Base-by-base conservation (phyloP, 164 flowering plant genomes). In the Amborella trichopoda region DNA sequence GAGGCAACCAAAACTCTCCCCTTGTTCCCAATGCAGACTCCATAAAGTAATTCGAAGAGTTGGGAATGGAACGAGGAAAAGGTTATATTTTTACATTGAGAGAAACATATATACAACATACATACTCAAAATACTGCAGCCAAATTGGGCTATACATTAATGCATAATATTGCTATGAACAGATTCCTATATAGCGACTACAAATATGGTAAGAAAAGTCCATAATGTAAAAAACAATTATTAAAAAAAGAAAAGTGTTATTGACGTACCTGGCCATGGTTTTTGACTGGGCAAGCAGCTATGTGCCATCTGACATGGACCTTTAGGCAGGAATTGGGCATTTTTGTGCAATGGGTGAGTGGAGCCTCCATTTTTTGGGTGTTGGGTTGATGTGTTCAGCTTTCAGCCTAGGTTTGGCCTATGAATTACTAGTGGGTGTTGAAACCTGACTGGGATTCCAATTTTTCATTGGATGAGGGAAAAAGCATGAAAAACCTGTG, bases 371-470 rank as follows among this genome's bases (percentile, higher is more conserved):
- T 54, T 49, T 58, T 4, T 24, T 14, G 46, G 23, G 46, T 12
- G 8, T 22, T 12, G 12, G 2, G 19, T 42, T 11, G 12, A 42
- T 23, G 24, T 11, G 14, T 22, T 18, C 25, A 12, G 8, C 23
- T 13, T 19, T 19, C 22, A 44, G 28, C 39, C 32, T 21, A 51
- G 52, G 55, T 65, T 61, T 65, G 56, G 55, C 56, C 23, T 52
- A 28, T 19, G 53, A 53, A 53, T 40, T 59, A n/a, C n/a, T n/a
- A n/a, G n/a, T 56, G 49, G 55, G 56, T 63, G 73, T 66, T 78
- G 84, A 65, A 66, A 46, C 59, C 64, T 81, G 90, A 81, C 79
- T 43, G 62, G 82, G 85, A 78, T 60, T 65, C 70, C 82, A 73
- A 73, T 55, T 54, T 65, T 48, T 50, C 28, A 37, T 64, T 43